phyloP scores from a whole-genome alignment of 2,329 filamentous ascomycete species.

The Fusarium burgessii region DNA sequence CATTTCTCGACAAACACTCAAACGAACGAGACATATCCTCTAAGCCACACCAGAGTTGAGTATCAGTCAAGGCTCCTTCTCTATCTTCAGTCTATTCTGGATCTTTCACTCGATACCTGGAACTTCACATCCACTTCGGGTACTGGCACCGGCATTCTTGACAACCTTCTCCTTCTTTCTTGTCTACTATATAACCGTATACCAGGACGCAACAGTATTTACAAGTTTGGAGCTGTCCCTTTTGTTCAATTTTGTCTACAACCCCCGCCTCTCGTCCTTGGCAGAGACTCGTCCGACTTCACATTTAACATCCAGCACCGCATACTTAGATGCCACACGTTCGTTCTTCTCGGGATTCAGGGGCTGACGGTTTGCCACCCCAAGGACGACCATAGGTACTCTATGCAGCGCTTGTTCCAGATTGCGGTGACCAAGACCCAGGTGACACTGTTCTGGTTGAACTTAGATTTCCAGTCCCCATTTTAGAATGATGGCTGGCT shows the following conservation, averaged over 20 bases:
- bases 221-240: too few species aligned
- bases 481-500: conserved; percentile 16
- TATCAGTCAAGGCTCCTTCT: neutral
- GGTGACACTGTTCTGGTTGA: rapidly evolving
- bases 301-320: too few species aligned
- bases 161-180: too few species aligned
- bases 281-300: too few species aligned
- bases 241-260: too few species aligned
- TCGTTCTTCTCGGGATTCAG: neutral
- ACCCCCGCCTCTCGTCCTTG: too few species aligned
- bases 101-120: neutral
- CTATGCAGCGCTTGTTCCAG: neutral
- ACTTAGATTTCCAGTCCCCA: rapidly evolving
- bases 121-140: too few species aligned
- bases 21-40: neutral
- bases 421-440: neutral
- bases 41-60: neutral
- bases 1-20: neutral
- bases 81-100: neutral
- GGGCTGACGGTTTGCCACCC: neutral
- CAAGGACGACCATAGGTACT: neutral
- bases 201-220: too few species aligned
- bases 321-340: neutral
- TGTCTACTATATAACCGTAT: too few species aligned
- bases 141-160: too few species aligned